Evolutionary conservation across 148 eudicot genomes (phyloP).

Genomic region (Chenopodium quinoa): DNA sequence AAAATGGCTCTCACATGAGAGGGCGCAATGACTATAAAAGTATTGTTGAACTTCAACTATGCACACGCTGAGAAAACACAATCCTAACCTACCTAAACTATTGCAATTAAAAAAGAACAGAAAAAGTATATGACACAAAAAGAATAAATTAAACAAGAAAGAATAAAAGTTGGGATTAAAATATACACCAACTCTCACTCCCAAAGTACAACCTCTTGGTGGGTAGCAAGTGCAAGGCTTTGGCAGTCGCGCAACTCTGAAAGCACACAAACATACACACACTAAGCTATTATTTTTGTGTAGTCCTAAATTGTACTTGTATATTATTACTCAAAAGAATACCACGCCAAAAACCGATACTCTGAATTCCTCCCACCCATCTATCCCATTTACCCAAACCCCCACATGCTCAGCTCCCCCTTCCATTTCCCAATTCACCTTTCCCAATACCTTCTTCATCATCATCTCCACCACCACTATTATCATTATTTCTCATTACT

Average conservation of each 20-base stretch:
- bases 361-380: background rate
- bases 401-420: conserved; percentile 24
- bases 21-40: no score
- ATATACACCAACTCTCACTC: no score
- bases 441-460: background rate
- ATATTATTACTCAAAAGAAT: conserved; percentile 3
- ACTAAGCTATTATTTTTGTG: no score
- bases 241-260: conserved; percentile 3
- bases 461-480: background rate
- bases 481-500: no score
- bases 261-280: background rate
- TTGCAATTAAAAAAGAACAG: no score
- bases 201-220: background rate
- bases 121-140: no score
- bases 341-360: conserved; percentile 30
- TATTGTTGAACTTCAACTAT: no score
- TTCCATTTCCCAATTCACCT: conserved; percentile 27
- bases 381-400: conserved; percentile 16
- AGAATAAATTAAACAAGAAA: no score
- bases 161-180: no score
- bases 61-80: no score
- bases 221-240: conserved; percentile 10
- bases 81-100: no score
- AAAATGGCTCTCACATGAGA: no score
- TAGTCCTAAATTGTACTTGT: background rate